These are phyloP conservation scores for Aspergillus calidoustus DNA, from an alignment of 2,329 filamentous ascomycete genomes.

Conservation along the genomic window DNA sequence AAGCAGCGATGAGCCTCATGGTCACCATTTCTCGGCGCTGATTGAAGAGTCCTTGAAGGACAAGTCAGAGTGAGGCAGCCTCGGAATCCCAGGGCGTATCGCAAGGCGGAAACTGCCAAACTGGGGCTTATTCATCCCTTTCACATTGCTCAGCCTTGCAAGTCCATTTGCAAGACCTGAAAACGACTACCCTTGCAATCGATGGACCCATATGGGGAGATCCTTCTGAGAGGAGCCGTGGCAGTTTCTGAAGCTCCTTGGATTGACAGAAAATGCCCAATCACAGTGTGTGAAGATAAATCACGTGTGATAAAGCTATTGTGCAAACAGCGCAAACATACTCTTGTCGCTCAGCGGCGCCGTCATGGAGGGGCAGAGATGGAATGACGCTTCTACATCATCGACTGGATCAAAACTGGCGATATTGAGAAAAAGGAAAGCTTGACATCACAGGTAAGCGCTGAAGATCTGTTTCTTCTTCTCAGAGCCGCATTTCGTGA, in stretches of 20 bases:
- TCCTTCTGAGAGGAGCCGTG: background rate
- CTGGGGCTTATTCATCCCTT: background rate
- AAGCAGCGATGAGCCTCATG: slow-evolving; percentile 11
- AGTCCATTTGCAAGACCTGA: background rate
- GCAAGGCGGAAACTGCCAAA: slow-evolving; percentile 4
- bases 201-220: background rate
- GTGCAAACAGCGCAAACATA: slow-evolving; percentile 32
- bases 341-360: slow-evolving; percentile 23
- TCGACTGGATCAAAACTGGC: background rate
- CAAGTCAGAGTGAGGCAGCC: background rate
- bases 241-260: background rate
- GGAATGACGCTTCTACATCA: slow-evolving; percentile 7
- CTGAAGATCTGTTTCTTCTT: background rate
- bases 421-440: background rate
- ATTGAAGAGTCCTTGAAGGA: background rate
- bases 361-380: slow-evolving; percentile 23
- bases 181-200: background rate
- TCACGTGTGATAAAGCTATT: slow-evolving; percentile 13
- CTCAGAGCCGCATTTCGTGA: background rate
- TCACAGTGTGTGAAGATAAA: background rate
- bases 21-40: background rate
- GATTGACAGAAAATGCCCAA: background rate
- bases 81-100: background rate
- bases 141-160: background rate
- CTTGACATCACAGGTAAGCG: slow-evolving; percentile 1